A percentile compares a stretch with the other conserved stretches of the same genome.
phyloP scores from a whole-genome alignment of 306 rosid genomes.

The Myrica gale region DNA sequence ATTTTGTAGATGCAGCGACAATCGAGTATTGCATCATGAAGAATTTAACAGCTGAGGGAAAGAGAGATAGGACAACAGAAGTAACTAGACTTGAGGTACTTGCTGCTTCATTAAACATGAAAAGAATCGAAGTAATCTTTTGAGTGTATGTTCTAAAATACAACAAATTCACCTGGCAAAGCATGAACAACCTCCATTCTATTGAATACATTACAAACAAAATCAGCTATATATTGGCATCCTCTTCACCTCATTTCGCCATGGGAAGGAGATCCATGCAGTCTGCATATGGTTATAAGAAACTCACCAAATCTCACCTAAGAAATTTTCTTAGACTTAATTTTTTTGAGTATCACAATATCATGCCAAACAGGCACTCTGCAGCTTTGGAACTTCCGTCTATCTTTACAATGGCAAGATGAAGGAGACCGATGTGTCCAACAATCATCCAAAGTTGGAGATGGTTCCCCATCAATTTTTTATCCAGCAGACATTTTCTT shows the following conservation, averaged over 20 bases:
- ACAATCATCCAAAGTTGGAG: slow-evolving; percentile 29
- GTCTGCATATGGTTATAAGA: slow-evolving; percentile 27
- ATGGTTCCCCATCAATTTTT: slow-evolving; percentile 32
- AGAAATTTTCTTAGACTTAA: slow-evolving; percentile 35
- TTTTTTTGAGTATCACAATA: slow-evolving; percentile 31
- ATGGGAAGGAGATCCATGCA: slow-evolving; percentile 21
- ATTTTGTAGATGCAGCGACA: not conserved
- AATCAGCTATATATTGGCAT: slow-evolving; percentile 15
- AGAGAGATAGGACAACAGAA: not conserved
- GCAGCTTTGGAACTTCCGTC: slow-evolving; percentile 34
- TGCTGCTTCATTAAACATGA: slow-evolving; percentile 26
- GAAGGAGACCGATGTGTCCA: slow-evolving; percentile 22
- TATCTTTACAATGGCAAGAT: slow-evolving; percentile 30
- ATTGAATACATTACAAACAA: slow-evolving; percentile 33
- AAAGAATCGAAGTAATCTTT: slow-evolving; percentile 17
- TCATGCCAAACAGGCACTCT: slow-evolving; percentile 28
- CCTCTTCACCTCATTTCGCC: slow-evolving; percentile 32
- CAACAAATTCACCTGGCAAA: slow-evolving; percentile 27
- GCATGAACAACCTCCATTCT: slow-evolving; percentile 25
- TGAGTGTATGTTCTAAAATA: slow-evolving; percentile 27
- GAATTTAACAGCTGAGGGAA: not conserved
- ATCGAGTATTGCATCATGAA: not conserved
- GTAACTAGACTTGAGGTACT: slow-evolving; percentile 22
- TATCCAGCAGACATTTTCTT: slow-evolving; percentile 44
- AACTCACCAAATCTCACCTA: slow-evolving; percentile 28